phyloP scores from a whole-genome alignment of 192 early-diverging fungal species.

The Coemansia sp. region DNA sequence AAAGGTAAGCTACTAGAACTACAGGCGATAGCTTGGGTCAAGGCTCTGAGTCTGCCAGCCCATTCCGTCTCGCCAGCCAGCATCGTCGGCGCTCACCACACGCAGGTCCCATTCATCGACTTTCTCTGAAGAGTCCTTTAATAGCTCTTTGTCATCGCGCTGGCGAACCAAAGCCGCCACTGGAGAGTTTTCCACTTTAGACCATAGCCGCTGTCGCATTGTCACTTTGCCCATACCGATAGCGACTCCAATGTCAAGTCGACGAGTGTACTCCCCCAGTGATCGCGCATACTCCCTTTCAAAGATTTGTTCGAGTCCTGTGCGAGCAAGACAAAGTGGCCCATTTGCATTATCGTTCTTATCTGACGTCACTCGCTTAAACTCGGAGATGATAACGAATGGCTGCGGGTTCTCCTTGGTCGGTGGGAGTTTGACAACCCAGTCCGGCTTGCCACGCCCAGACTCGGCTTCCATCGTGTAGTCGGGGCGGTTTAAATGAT shows the following conservation, averaged over 20 bases:
- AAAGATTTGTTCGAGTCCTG: not conserved
- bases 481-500: not conserved
- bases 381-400: not conserved
- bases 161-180: not conserved
- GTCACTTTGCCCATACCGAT: not conserved
- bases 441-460: not conserved
- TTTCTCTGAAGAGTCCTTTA: not conserved
- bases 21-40: not conserved
- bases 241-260: not conserved
- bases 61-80: not conserved
- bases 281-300: not conserved
- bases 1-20: not conserved
- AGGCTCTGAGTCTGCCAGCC: slow-evolving; percentile 4
- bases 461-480: not conserved
- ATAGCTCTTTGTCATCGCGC: not conserved
- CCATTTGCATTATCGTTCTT: not conserved
- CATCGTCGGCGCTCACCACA: not conserved
- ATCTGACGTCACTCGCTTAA: not conserved
- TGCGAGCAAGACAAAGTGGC: not conserved
- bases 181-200: not conserved
- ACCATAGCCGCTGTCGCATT: not conserved
- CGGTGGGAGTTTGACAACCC: not conserved
- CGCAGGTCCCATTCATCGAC: not conserved
- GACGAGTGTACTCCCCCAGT: not conserved
- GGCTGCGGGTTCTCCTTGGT: not conserved